These are phyloP conservation scores for Cucumis melo DNA, from an alignment of 306 rosid species.

Conservation along the genomic window DNA sequence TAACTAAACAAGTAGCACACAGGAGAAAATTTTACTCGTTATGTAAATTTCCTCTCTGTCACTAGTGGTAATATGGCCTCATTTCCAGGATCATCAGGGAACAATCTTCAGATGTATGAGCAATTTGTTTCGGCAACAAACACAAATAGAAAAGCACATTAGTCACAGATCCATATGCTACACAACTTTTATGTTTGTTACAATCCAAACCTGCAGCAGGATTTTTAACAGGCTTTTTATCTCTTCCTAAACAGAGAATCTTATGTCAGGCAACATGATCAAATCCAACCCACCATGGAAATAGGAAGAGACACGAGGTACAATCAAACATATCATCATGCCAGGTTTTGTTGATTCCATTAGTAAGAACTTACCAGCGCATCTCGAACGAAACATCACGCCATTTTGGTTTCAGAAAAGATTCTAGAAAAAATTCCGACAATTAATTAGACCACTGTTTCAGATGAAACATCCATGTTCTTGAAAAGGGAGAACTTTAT, in stretches of 20 bases:
- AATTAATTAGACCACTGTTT: too few relatives aligned
- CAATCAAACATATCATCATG: constrained; percentile 48
- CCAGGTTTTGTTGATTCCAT: too few relatives aligned
- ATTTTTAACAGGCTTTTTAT: not conserved
- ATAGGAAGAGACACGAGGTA: constrained; percentile 34
- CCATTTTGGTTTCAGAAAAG: too few relatives aligned
- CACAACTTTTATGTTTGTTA: not conserved
- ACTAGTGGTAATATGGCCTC: not conserved
- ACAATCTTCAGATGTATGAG: not conserved
- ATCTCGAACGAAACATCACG: too few relatives aligned
- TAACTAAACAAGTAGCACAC: not conserved
- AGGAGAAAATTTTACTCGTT: not conserved
- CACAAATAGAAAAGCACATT: not conserved
- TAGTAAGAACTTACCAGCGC: too few relatives aligned
- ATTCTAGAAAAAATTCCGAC: too few relatives aligned
- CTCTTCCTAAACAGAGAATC: constrained; percentile 10
- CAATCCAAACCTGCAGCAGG: not conserved
- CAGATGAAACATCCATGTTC: not conserved
- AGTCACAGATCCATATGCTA: not conserved
- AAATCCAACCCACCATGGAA: constrained; percentile 18
- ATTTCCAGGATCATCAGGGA: not conserved
- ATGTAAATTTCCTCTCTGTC: not conserved
- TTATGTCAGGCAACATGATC: constrained; percentile 63
- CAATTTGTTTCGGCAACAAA: not conserved
- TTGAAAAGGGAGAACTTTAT: not conserved